These are phyloP conservation scores for Spiraea crenata DNA, from an alignment of 331 rosid genomes.

Conservation along the genomic window DNA sequence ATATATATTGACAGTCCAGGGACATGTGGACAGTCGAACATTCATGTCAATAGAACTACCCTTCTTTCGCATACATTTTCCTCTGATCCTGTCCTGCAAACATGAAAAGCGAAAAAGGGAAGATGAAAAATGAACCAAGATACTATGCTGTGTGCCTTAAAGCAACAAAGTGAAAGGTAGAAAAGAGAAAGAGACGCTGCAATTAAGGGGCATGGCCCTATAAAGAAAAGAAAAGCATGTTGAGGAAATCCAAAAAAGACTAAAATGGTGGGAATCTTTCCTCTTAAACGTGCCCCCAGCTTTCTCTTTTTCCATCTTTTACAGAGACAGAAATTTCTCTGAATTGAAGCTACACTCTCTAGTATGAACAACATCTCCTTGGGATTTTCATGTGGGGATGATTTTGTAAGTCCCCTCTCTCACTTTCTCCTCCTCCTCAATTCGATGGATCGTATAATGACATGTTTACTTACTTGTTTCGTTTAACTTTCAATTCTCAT, in stretches of 20 bases:
- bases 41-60: too few relatives aligned
- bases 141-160: conserved; percentile 7
- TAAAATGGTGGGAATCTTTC: conserved; percentile 60
- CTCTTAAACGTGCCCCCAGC: conserved; percentile 29
- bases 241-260: conserved; percentile 25
- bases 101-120: conserved; percentile 46
- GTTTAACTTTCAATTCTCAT: neutral
- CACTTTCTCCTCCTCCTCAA: conserved; percentile 7
- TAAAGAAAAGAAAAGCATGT: conserved; percentile 22
- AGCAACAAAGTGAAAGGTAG: conserved; percentile 26
- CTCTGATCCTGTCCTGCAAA: conserved; percentile 26
- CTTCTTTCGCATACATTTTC: neutral
- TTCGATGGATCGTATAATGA: too few relatives aligned
- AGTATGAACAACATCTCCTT: conserved; percentile 33
- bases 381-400: conserved; percentile 52
- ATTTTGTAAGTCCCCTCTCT: conserved; percentile 45
- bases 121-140: conserved; percentile 21
- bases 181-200: conserved; percentile 6
- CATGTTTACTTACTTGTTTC: too few relatives aligned
- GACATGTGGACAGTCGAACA: too few relatives aligned
- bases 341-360: conserved; percentile 31
- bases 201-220: conserved; percentile 15
- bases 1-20: too few relatives aligned
- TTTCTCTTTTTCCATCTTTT: conserved; percentile 29
- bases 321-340: conserved; percentile 42